Evolutionary conservation across 495 filamentous ascomycete species (phyloP).

Genomic region (Penicillium argentinense): DNA sequence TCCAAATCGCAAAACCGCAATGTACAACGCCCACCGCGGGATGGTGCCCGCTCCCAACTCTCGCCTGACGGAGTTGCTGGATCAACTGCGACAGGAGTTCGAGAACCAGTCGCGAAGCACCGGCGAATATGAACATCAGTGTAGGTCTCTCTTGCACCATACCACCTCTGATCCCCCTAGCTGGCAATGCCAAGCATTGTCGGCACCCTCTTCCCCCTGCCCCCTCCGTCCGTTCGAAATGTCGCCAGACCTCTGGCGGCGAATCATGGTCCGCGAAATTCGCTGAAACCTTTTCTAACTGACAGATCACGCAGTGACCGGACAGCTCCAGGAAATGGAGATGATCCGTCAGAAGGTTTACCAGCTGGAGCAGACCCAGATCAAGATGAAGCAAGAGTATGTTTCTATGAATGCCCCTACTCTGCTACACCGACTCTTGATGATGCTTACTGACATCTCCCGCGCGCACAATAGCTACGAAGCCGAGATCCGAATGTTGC

Average conservation of each 20-base stretch:
- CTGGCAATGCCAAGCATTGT: background rate
- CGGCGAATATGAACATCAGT: constrained; percentile 83
- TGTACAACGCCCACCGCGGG: constrained; percentile 90
- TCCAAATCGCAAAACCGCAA: constrained; percentile 37
- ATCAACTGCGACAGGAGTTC: constrained; percentile 87
- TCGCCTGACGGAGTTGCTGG: constrained; percentile 86
- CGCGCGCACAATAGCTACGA: constrained; percentile 73
- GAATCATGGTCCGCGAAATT: constrained; percentile 17
- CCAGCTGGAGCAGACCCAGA: constrained; percentile 82
- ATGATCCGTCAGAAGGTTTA: constrained; percentile 89
- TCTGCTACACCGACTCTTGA: background rate
- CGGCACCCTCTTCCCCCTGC: background rate
- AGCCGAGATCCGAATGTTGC: constrained; percentile 80
- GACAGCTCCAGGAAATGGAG: constrained; percentile 89
- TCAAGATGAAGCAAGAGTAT: constrained; percentile 86
- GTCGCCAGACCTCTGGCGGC: constrained; percentile 17
- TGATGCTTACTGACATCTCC: constrained; percentile 5
- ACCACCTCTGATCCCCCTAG: background rate
- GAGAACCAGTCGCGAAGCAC: constrained; percentile 74
- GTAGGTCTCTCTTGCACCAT: no score
- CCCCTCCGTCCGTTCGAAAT: constrained; percentile 2
- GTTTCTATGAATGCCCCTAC: constrained; percentile 17
- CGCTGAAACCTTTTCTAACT: constrained; percentile 32
- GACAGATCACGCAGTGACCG: constrained; percentile 61
- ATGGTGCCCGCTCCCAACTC: constrained; percentile 71